phyloP scores from a whole-genome alignment of 495 filamentous ascomycete genomes.

The Aspergillus ellipticus region DNA sequence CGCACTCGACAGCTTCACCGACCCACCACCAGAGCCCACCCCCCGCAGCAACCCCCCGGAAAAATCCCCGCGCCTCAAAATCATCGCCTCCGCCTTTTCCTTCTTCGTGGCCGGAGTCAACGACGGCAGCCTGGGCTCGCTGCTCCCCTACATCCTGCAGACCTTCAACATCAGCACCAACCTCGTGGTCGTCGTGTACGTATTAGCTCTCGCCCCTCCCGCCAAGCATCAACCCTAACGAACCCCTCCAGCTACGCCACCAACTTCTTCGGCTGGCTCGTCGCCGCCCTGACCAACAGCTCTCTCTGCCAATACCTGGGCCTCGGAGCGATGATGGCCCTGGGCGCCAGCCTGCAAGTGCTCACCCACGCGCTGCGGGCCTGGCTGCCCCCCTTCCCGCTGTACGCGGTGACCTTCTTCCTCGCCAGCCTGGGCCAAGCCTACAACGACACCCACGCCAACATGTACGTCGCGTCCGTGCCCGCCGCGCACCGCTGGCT shows the following conservation, averaged over 20 bases:
- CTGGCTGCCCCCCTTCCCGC: constrained; percentile 28
- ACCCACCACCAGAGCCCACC: not conserved
- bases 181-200: constrained; percentile 15
- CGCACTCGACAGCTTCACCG: not conserved
- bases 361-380: constrained; percentile 25
- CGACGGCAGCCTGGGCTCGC: constrained; percentile 50
- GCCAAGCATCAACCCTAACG: no score
- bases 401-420: constrained; percentile 30
- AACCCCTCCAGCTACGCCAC: constrained; percentile 22
- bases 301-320: constrained; percentile 24
- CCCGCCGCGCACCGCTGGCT: constrained; percentile 28
- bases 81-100: constrained; percentile 9
- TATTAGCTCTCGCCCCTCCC: no score
- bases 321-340: constrained; percentile 21
- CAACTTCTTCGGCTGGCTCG: constrained; percentile 29
- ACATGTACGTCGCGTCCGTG: constrained; percentile 27
- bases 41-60: not conserved
- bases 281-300: constrained; percentile 31
- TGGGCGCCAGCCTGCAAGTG: constrained; percentile 26
- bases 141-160: constrained; percentile 52
- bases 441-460: constrained; percentile 34
- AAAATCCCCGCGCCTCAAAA: not conserved
- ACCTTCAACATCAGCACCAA: constrained; percentile 46
- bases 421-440: constrained; percentile 32
- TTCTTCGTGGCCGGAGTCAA: constrained; percentile 32